phyloP scores from a whole-genome alignment of 1,284 basidiomycete genomes.

The Leucoagaricus sp. region DNA sequence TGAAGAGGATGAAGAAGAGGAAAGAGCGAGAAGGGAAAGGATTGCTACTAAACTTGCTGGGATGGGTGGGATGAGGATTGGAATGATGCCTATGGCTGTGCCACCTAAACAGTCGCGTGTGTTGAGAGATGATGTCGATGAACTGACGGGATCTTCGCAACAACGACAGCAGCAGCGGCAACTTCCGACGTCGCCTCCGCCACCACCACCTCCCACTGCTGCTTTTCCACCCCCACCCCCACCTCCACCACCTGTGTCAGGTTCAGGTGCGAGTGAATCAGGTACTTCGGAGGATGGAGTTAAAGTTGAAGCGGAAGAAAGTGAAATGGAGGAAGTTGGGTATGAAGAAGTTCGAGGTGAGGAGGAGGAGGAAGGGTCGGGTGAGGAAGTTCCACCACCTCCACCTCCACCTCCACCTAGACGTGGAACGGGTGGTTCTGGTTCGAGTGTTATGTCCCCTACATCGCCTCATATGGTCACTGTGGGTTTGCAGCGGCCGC shows the following conservation, averaged over 20 bases:
- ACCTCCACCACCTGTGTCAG: slow-evolving; percentile 32
- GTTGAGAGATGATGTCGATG: slow-evolving; percentile 35
- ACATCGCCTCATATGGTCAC: slow-evolving; percentile 19
- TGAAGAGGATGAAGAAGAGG: slow-evolving; percentile 55
- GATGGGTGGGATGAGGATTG: slow-evolving; percentile 78
- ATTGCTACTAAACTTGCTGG: slow-evolving; percentile 69
- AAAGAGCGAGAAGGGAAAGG: slow-evolving; percentile 64
- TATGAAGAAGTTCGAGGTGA: slow-evolving; percentile 54
- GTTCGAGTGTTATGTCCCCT: slow-evolving; percentile 20
- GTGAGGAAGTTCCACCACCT: slow-evolving; percentile 43
- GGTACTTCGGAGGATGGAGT: slow-evolving; percentile 58
- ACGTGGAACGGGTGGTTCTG: slow-evolving; percentile 12
- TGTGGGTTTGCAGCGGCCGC: slow-evolving; percentile 25
- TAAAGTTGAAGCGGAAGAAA: slow-evolving; percentile 64
- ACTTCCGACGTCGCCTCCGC: neutral
- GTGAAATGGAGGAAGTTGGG: slow-evolving; percentile 64
- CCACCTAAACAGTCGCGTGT: slow-evolving; percentile 33
- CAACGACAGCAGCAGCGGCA: slow-evolving; percentile 32
- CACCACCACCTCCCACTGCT: slow-evolving; percentile 17
- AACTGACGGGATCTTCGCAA: slow-evolving; percentile 13
- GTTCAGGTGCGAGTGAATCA: slow-evolving; percentile 45
- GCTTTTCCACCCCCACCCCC: slow-evolving; percentile 35
- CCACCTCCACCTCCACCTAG: slow-evolving; percentile 27
- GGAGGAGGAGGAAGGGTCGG: slow-evolving; percentile 38
- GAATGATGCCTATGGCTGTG: slow-evolving; percentile 61